phyloP scores from a whole-genome alignment of 352 stramenopile species.

The Lagenidium sp. region DNA sequence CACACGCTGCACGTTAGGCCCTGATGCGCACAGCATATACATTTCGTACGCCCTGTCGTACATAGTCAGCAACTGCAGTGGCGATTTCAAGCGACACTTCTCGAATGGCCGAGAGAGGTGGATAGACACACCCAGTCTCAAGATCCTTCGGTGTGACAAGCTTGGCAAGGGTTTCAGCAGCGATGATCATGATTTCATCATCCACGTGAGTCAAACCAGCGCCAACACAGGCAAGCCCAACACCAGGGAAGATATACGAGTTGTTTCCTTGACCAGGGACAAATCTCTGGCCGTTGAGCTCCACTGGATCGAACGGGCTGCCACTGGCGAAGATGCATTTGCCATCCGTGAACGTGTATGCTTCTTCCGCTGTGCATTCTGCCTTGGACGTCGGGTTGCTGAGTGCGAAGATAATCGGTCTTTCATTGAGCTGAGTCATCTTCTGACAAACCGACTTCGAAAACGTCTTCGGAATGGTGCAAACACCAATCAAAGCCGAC shows the following conservation, averaged over 20 bases:
- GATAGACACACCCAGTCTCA: slow-evolving; percentile 91
- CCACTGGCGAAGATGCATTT: slow-evolving; percentile 95
- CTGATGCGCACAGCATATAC: neutral
- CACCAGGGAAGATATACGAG: slow-evolving; percentile 96
- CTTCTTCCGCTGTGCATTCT: slow-evolving; percentile 95
- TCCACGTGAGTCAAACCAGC: slow-evolving; percentile 68
- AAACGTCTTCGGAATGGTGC: slow-evolving; percentile 88
- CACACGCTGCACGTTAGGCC: slow-evolving; percentile 2
- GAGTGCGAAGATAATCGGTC: slow-evolving; percentile 95
- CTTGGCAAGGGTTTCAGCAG: slow-evolving; percentile 57
- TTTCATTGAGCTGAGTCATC: slow-evolving; percentile 83
- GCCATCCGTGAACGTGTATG: slow-evolving; percentile 95
- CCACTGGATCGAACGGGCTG: slow-evolving; percentile 92
- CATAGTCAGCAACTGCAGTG: slow-evolving; percentile 84
- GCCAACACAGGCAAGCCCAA: slow-evolving; percentile 91
- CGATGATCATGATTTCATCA: slow-evolving; percentile 80
- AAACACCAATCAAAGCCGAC: slow-evolving; percentile 93
- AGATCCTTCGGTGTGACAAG: slow-evolving; percentile 86
- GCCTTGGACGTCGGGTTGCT: slow-evolving; percentile 96
- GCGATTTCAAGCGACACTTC: slow-evolving; percentile 91
- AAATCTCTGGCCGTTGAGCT: slow-evolving; percentile 79
- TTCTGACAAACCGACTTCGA: slow-evolving; percentile 79
- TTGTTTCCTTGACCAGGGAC: slow-evolving; percentile 92
- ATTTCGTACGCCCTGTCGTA: too few relatives aligned
- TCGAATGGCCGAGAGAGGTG: slow-evolving; percentile 87